Evolutionary conservation across 257 asterid species (phyloP).

Genomic region (Thymus mandschuricus): DNA sequence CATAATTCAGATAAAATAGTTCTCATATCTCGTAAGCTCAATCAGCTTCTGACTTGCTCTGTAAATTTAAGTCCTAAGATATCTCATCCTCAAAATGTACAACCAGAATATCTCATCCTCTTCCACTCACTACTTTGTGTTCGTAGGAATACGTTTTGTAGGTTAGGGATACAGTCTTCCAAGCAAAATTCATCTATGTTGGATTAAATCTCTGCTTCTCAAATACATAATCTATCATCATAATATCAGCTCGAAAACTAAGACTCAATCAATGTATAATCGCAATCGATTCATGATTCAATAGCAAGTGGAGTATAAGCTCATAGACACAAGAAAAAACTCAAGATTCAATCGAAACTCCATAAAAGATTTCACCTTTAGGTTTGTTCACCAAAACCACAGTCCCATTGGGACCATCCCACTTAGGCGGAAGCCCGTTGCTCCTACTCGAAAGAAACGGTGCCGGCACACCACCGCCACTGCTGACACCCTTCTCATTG

Average conservation of each 20-base stretch:
- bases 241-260: neutral
- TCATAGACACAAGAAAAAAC: neutral
- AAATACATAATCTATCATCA: neutral
- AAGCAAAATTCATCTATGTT: too few species aligned
- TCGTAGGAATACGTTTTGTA: neutral
- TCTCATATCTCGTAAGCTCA: neutral
- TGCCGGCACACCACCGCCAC: constrained; percentile 34
- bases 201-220: too few species aligned
- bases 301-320: neutral
- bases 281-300: neutral
- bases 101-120: neutral
- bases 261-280: neutral
- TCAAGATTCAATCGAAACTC: constrained; percentile 2
- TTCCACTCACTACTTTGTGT: neutral
- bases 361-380: constrained; percentile 55
- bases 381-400: constrained; percentile 92
- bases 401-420: constrained; percentile 92
- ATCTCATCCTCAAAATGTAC: too few species aligned
- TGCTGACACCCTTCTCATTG: constrained; percentile 44
- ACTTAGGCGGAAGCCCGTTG: constrained; percentile 84
- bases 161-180: neutral
- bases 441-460: constrained; percentile 82
- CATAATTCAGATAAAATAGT: neutral
- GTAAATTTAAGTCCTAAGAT: neutral
- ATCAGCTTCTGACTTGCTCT: constrained; percentile 7